Evolutionary conservation across 192 early-diverging fungal genomes (phyloP), one percentile per base, ranked within the genome.

Genomic region (Helicostylum pulchrum): DNA sequence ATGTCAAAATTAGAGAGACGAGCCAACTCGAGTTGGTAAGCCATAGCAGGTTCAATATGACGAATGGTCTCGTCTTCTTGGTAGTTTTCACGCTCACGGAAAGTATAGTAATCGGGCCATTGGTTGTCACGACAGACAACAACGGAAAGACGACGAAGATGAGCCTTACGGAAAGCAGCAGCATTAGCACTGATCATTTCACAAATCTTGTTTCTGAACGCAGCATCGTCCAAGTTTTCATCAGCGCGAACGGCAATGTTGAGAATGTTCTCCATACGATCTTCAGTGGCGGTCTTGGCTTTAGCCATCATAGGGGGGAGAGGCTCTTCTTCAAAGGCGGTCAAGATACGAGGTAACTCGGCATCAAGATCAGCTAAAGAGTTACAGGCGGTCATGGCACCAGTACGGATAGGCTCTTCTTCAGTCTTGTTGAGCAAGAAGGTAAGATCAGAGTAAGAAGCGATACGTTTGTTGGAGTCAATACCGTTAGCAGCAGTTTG

Each of bases 21-120:
- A 34, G 89, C 85, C 53, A 99, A 77, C 80, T 99, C 97, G 23
- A 99, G 82, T 78, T 96, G 94, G 77, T 98, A 97, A 26, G 97
- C 95, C 84, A 97, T 90, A 15, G 93, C 93, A 10, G 97, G 97
- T 84, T 99, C 97, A 59, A 97, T 94, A 74, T 99, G 94, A 56
- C 97, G 92, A 66, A 99, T 97, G 49, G 96, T 91, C 64, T 85
- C 78, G 76, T 99, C 97, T 76, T 99, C 97, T 30, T 60, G 55
- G 75, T 88, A 97, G 70, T 89, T 90, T 30, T 78, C 68, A 62
- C 82, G 82, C 72, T 95, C 95, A 73, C 94, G 93, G 87, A 93
- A 99, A 20, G 95, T 99, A 67, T 96, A 97, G 82, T 95, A 96
- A 34, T 89, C 89, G 6, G 92, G 94, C 77, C 87, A 90, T 73